phyloP scores from a whole-genome alignment of 306 rosid species.

The Dicorynia guianensis region DNA sequence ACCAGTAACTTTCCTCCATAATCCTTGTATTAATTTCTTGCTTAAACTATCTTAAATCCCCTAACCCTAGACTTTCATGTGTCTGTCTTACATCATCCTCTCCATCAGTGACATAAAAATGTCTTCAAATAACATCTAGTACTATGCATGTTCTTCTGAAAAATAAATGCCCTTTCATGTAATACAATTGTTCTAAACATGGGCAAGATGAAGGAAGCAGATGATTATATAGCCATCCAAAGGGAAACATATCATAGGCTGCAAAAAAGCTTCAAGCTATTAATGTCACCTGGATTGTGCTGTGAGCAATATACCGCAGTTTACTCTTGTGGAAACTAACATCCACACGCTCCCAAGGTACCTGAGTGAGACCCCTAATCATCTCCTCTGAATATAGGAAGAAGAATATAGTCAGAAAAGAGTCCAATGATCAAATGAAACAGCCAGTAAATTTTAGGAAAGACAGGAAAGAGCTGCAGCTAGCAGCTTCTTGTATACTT shows the following conservation, averaged over 20 bases:
- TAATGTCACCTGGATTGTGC: conserved; percentile 86
- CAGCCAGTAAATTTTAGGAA: conserved; percentile 14
- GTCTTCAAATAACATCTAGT: conserved; percentile 18
- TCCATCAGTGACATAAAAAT: neutral
- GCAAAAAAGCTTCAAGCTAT: neutral
- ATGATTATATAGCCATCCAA: conserved; percentile 17
- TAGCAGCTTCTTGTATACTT: conserved; percentile 10
- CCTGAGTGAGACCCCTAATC: conserved; percentile 89
- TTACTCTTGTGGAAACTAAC: conserved; percentile 87
- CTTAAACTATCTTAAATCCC: neutral
- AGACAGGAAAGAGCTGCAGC: conserved; percentile 1
- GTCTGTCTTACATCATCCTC: neutral
- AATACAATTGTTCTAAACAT: conserved; percentile 13
- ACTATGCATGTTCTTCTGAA: neutral
- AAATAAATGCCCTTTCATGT: conserved; percentile 6
- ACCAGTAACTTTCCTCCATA: neutral
- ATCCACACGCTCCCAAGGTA: conserved; percentile 95
- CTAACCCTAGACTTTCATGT: neutral
- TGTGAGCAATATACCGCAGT: conserved; percentile 88
- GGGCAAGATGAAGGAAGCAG: conserved; percentile 25
- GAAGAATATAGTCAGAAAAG: conserved; percentile 30
- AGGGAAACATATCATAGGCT: conserved; percentile 1
- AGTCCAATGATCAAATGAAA: conserved; percentile 31
- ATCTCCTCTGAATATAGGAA: conserved; percentile 67
- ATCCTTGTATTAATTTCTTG: neutral